Percentiles rank a stretch among this genome's conserved stretches.
Conservation (phyloP, 345 rosid species). For the Combretum micranthum region DNA sequence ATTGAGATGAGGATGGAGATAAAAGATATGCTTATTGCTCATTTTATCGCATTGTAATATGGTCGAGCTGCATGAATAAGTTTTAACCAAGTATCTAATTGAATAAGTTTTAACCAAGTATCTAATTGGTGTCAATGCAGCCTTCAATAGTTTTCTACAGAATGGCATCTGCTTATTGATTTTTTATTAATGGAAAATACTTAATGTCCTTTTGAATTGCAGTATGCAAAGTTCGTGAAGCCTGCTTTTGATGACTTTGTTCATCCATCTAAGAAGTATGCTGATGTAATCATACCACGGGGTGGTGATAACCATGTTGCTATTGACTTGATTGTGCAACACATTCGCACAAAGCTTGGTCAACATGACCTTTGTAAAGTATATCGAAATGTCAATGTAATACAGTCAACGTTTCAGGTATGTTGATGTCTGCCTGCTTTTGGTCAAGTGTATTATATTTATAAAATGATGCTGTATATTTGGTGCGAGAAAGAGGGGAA, state of each 20-base stretch:
- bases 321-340: constrained; percentile 92
- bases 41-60: too few relatives aligned
- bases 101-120: too few relatives aligned
- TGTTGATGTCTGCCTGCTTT: constrained; percentile 1
- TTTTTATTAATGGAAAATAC: constrained; percentile 7
- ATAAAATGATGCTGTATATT: neutral
- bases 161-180: neutral
- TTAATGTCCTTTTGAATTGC: constrained; percentile 22
- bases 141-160: too few relatives aligned
- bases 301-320: constrained; percentile 98
- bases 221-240: constrained; percentile 97
- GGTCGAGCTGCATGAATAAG: too few relatives aligned
- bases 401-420: constrained; percentile 94
- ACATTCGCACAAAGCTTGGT: constrained; percentile 91
- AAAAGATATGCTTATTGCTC: too few relatives aligned
- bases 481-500: too few relatives aligned
- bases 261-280: constrained; percentile 90
- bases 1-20: too few relatives aligned
- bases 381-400: constrained; percentile 72
- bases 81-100: too few relatives aligned
- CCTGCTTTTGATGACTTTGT: constrained; percentile 99
- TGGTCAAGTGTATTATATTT: neutral
- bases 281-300: constrained; percentile 90
- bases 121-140: too few relatives aligned
- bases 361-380: constrained; percentile 90